phyloP scores from a whole-genome alignment of 2,329 filamentous ascomycete genomes.

The Xylaria sp. region DNA sequence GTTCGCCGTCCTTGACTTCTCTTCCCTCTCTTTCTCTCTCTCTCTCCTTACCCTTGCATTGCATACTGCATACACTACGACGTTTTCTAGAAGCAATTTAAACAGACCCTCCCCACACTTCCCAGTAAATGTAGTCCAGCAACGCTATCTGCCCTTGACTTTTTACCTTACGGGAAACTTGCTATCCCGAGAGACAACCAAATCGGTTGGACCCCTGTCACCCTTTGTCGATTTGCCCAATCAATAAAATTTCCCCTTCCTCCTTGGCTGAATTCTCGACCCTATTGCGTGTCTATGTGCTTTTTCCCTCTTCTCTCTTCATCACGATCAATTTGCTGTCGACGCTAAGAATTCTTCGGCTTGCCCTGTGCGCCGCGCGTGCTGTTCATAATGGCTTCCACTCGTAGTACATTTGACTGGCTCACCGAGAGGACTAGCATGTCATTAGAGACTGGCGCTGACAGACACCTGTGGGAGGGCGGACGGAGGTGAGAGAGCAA shows the following conservation, averaged over 20 bases:
- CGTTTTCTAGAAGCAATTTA: constrained; percentile 31
- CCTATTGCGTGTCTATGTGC: constrained; percentile 8
- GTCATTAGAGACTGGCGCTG: constrained; percentile 28
- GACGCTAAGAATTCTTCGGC: constrained; percentile 18
- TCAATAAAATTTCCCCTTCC: constrained; percentile 34
- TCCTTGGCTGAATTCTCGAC: constrained; percentile 8
- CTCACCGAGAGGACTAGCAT: constrained; percentile 33
- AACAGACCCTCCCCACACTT: constrained; percentile 36
- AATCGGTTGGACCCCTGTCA: constrained; percentile 29
- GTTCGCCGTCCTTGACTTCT: constrained; percentile 16
- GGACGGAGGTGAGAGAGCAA: constrained; percentile 40
- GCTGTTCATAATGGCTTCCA: constrained; percentile 35
- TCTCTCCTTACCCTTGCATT: constrained; percentile 22
- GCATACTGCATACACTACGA: constrained; percentile 12
- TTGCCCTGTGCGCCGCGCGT: constrained; percentile 29
- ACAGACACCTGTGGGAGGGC: constrained; percentile 37
- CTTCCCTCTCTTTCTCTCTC: background rate
- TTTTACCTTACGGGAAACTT: constrained; percentile 24
- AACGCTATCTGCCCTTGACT: constrained; percentile 10
- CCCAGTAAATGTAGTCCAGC: constrained; percentile 13
- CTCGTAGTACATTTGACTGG: constrained; percentile 30
- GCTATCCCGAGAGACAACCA: constrained; percentile 28
- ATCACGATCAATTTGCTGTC: constrained; percentile 18
- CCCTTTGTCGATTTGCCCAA: constrained; percentile 28
- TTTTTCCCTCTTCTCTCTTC: constrained; percentile 26